phyloP scores from a whole-genome alignment of 305 asterid genomes.

The Lippia alba region DNA sequence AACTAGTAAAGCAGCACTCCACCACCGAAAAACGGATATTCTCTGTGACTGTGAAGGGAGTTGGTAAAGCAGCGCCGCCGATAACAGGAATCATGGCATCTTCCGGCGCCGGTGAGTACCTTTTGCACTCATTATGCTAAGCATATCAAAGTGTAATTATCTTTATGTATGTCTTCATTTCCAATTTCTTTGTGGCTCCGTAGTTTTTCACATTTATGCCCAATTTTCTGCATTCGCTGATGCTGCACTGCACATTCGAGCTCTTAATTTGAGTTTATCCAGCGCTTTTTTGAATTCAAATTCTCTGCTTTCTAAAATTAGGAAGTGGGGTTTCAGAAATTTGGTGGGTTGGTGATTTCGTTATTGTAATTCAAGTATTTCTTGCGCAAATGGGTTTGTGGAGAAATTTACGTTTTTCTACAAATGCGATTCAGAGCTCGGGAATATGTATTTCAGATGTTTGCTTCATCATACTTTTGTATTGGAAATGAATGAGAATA shows the following conservation, averaged over 20 bases:
- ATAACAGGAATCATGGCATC: constrained; percentile 30
- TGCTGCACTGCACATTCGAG: neutral
- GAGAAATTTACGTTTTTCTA: neutral
- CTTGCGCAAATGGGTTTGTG: neutral
- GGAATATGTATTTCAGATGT: neutral
- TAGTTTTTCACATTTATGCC: neutral
- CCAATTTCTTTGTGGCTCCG: neutral
- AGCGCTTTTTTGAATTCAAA: neutral
- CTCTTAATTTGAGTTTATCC: neutral
- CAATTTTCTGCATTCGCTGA: neutral
- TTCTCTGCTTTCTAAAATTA: neutral
- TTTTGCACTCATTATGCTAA: neutral
- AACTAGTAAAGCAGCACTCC: too few species aligned
- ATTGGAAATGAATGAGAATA: neutral
- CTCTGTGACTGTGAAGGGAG: constrained; percentile 18
- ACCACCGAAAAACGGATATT: constrained; percentile 11
- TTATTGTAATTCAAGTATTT: neutral
- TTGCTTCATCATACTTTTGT: neutral
- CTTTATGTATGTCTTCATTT: too few species aligned
- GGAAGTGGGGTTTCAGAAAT: neutral
- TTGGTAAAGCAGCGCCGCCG: neutral
- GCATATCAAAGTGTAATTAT: too few species aligned
- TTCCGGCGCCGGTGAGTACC: constrained; percentile 29
- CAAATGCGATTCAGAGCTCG: neutral
- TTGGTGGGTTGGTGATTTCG: neutral